Conservation (phyloP, 306 rosid genomes). For the Lathyrus aphaca region DNA sequence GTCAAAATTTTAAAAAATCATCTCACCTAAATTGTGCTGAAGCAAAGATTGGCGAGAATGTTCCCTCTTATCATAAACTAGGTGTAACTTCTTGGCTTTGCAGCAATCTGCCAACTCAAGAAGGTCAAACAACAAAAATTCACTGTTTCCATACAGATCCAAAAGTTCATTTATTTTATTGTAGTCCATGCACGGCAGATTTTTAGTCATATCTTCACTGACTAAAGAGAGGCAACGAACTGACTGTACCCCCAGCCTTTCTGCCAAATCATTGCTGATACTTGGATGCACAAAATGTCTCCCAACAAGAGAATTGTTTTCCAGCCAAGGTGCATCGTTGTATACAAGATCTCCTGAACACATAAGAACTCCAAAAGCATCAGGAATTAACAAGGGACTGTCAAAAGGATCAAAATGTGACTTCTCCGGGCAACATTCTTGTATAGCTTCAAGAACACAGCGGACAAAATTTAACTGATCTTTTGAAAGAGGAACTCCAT, state of each 20-base stretch:
- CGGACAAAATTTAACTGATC: conserved; percentile 86
- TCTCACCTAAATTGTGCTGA: conserved; percentile 90
- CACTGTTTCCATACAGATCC: conserved; percentile 69
- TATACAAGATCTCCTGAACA: conserved; percentile 70
- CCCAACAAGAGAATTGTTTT: conserved; percentile 65
- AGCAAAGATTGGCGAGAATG: conserved; percentile 92
- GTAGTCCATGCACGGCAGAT: conserved; percentile 89
- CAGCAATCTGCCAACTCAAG: conserved; percentile 99
- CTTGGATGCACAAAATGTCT: conserved; percentile 82
- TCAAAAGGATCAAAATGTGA: conserved; percentile 59
- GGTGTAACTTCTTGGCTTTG: conserved; percentile 81
- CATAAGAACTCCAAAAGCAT: conserved; percentile 77
- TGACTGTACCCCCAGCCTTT: conserved; percentile 81
- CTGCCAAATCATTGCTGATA: conserved; percentile 90
- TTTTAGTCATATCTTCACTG: conserved; percentile 82
- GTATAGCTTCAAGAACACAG: conserved; percentile 88
- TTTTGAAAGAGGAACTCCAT: conserved; percentile 67
- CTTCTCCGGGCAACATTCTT: conserved; percentile 75
- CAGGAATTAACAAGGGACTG: conserved; percentile 76
- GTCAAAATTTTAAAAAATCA: not conserved
- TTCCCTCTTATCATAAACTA: conserved; percentile 90
- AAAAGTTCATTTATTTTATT: conserved; percentile 81
- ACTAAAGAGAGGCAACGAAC: conserved; percentile 88
- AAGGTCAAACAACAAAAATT: conserved; percentile 83
- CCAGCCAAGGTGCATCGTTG: conserved; percentile 99